Percentiles rank a stretch among this genome's conserved stretches.
These are phyloP conservation scores for Hippophae rhamnoides DNA, from an alignment of 306 rosid genomes.

Conservation along the genomic window DNA sequence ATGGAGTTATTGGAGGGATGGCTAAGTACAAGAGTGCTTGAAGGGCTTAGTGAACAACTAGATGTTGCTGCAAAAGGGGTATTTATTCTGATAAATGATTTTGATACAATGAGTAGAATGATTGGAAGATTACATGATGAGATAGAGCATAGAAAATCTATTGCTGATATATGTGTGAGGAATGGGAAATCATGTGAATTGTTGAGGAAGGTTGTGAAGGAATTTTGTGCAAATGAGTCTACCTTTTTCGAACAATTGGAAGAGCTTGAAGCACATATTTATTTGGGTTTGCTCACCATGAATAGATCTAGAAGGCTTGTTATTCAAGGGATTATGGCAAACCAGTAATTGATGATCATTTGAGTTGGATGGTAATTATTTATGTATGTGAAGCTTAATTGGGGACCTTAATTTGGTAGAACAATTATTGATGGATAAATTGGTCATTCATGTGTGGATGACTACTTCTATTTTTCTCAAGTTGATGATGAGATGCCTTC, in stretches of 20 bases:
- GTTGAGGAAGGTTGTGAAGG: slow-evolving; percentile 41
- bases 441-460: too few species aligned
- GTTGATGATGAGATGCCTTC: too few species aligned
- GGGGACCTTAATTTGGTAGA: too few species aligned
- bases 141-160: slow-evolving; percentile 55
- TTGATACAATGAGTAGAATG: slow-evolving; percentile 72
- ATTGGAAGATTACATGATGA: slow-evolving; percentile 54
- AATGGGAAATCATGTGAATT: slow-evolving; percentile 36
- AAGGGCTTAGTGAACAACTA: slow-evolving; percentile 32
- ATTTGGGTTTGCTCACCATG: slow-evolving; percentile 66
- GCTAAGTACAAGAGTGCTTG: slow-evolving; percentile 2
- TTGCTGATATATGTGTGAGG: slow-evolving; percentile 47
- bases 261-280: slow-evolving; percentile 77
- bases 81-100: slow-evolving; percentile 49
- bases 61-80: slow-evolving; percentile 63
- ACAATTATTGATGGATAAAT: too few species aligned
- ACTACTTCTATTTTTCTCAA: too few species aligned
- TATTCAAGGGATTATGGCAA: slow-evolving; percentile 34
- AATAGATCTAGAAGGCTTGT: slow-evolving; percentile 68
- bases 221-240: slow-evolving; percentile 32
- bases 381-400: too few species aligned
- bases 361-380: too few species aligned
- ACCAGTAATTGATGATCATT: not conserved
- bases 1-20: not conserved
- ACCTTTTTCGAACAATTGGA: slow-evolving; percentile 45